Evolutionary conservation across 163 green algal species (phyloP), one percentile per base, ranked within the genome.

Genomic region (Chlamydomonas reinhardtii): DNA sequence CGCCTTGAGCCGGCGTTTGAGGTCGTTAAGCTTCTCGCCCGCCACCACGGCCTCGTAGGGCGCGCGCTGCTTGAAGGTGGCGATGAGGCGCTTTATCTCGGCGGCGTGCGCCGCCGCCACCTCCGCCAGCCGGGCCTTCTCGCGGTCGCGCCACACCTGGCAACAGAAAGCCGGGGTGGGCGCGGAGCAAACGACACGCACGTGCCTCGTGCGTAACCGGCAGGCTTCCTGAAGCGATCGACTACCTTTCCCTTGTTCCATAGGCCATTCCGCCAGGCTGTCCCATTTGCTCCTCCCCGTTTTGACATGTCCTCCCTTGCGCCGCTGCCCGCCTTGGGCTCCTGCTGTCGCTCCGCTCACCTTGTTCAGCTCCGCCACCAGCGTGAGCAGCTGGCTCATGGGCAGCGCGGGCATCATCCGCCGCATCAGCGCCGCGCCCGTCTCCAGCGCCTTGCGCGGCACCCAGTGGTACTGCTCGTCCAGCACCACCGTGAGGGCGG

Each of bases 311-410:
- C 6, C 14, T 56, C 1, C 48, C 48, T 17, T 56, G 11, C 48
- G 11, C 14, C 9, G 11, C 48, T 16, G 43, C 48, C 48, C 48
- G 11, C 14, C 48, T 14, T 56, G 11, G 1, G 1, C 48, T 17
- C 48, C 14, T 19, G 43, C 43, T 16, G 6, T 54, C 11, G 8
- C 43, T 54, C 43, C 43, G 8, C 43, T 2, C 35, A 87, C 81
- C 81, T 87, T 87, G 56, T 87, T 87, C 15, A 87, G 70, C 71
- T 87, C 81, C 59, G 9, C 81, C 35, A 87, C 81, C 56, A 87
- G 71, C 71, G 64, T 72, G 71, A 87, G 35, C 35, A 87, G 81
- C 81, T 87, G 81, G 35, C 56, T 52, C 70, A 80, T 65, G 37
- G 81, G 81, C 70, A 87, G 35, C 19, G 48, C 81, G 1, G 81